phyloP scores from a whole-genome alignment of 495 filamentous ascomycete species.

The Xylona heveae region DNA sequence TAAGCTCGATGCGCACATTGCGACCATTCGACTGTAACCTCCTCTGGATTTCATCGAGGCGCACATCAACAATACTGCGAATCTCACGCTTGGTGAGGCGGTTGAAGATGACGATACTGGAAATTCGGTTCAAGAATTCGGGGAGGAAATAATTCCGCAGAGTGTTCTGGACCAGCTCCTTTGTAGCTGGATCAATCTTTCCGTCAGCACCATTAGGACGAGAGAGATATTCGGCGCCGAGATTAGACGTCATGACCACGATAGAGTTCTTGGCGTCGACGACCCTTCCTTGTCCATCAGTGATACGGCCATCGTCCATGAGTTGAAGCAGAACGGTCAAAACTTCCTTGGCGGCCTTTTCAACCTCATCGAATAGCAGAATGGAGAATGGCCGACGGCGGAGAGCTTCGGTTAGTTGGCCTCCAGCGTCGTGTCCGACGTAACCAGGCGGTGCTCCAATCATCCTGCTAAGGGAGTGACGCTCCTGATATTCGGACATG shows the following conservation, averaged over 20 bases:
- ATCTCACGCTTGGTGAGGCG: slow-evolving; percentile 76
- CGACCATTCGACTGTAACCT: slow-evolving; percentile 60
- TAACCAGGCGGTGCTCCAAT: slow-evolving; percentile 96
- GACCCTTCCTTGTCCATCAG: slow-evolving; percentile 84
- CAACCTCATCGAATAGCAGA: slow-evolving; percentile 90
- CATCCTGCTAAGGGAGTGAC: slow-evolving; percentile 88
- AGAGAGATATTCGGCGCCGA: slow-evolving; percentile 85
- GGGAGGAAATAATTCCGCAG: slow-evolving; percentile 91
- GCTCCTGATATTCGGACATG: slow-evolving; percentile 99
- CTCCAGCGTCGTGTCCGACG: slow-evolving; percentile 88
- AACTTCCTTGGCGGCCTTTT: slow-evolving; percentile 96
- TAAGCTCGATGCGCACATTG: slow-evolving; percentile 56
- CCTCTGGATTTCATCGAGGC: slow-evolving; percentile 75
- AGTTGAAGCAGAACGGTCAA: slow-evolving; percentile 91
- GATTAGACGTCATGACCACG: slow-evolving; percentile 95
- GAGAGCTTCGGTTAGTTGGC: slow-evolving; percentile 84
- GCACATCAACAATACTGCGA: slow-evolving; percentile 84
- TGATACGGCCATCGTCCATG: slow-evolving; percentile 98
- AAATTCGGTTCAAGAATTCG: slow-evolving; percentile 96
- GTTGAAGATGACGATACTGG: slow-evolving; percentile 93
- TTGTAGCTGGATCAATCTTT: slow-evolving; percentile 67
- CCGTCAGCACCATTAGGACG: slow-evolving; percentile 57
- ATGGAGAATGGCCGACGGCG: slow-evolving; percentile 94
- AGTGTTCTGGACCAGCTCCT: slow-evolving; percentile 70
- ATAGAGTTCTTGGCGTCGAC: slow-evolving; percentile 96